Conservation (phyloP, 257 asterid species). For the Solanum pennellii region DNA sequence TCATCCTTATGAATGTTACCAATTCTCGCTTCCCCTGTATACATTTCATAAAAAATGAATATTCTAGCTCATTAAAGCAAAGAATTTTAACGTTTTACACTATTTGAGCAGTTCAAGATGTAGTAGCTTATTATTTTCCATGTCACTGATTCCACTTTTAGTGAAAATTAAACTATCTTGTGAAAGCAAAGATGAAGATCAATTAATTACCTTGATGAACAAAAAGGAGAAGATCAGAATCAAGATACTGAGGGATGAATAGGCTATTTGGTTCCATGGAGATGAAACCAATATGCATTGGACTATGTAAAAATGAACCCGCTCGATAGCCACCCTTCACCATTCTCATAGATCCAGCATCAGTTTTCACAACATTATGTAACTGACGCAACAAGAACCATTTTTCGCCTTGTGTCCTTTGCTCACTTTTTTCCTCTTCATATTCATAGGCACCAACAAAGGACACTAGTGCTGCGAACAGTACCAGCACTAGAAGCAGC, state of each 20-base stretch:
- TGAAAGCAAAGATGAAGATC: not conserved
- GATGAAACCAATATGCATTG: constrained; percentile 64
- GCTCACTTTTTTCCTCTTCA: not conserved
- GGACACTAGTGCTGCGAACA: constrained; percentile 4
- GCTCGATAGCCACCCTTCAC: constrained; percentile 20
- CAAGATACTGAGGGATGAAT: constrained; percentile 89
- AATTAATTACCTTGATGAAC: constrained; percentile 37
- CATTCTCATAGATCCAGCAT: constrained; percentile 62
- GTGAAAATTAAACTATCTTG: too few species aligned
- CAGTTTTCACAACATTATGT: constrained; percentile 41
- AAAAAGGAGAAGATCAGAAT: constrained; percentile 67
- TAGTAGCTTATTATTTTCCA: not conserved
- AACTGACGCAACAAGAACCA: constrained; percentile 48
- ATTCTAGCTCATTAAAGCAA: not conserved
- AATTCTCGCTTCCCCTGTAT: not conserved
- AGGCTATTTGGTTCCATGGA: constrained; percentile 76
- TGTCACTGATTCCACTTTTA: not conserved
- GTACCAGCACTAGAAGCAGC: constrained; percentile 13
- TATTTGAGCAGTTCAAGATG: not conserved
- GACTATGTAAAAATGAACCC: not conserved
- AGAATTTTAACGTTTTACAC: not conserved
- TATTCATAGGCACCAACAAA: constrained; percentile 5
- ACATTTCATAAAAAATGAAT: not conserved
- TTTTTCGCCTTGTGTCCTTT: constrained; percentile 10
- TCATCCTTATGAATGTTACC: not conserved